phyloP scores from a whole-genome alignment of 768 basidiomycete species.

The Crassisporium funariophilum region DNA sequence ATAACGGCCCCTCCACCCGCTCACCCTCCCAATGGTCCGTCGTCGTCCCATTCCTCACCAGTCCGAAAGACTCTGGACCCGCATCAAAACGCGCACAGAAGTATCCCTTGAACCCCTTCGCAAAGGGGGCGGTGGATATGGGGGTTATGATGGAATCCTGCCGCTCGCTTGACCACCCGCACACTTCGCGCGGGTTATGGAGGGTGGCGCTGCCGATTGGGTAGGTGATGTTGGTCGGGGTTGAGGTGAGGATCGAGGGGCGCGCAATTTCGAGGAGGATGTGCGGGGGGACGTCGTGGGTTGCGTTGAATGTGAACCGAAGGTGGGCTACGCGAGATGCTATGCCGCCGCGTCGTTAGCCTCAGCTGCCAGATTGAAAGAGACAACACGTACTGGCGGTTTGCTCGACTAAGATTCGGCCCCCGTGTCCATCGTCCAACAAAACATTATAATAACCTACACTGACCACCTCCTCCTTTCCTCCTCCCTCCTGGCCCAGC shows the following conservation, averaged over 20 bases:
- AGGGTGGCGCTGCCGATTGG: conserved; percentile 56
- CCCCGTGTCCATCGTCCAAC: conserved; percentile 53
- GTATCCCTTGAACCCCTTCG: conserved; percentile 52
- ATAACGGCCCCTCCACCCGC: conserved; percentile 44
- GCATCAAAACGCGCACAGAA: conserved; percentile 62
- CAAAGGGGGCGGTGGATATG: conserved; percentile 36
- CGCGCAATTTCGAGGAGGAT: conserved; percentile 70
- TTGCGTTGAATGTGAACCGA: conserved; percentile 60
- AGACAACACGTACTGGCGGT: conserved; percentile 53
- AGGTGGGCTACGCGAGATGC: conserved; percentile 79
- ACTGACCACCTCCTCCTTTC: conserved; percentile 54
- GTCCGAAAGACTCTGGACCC: conserved; percentile 43
- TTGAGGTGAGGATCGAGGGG: conserved; percentile 59
- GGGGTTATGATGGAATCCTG: conserved; percentile 75
- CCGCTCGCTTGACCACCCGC: conserved; percentile 65
- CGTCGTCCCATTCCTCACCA: conserved; percentile 49
- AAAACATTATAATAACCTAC: conserved; percentile 61
- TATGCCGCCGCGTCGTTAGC: conserved; percentile 26
- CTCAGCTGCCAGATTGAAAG: background rate
- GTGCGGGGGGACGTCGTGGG: conserved; percentile 38
- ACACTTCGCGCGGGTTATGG: conserved; percentile 34
- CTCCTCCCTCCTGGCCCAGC: conserved; percentile 35
- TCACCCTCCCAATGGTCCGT: too few species aligned
- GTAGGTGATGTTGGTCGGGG: conserved; percentile 47
- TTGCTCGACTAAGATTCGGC: conserved; percentile 57